These are phyloP conservation scores for Daldinia sp. DNA, from an alignment of 2,329 filamentous ascomycete species.

Conservation along the genomic window DNA sequence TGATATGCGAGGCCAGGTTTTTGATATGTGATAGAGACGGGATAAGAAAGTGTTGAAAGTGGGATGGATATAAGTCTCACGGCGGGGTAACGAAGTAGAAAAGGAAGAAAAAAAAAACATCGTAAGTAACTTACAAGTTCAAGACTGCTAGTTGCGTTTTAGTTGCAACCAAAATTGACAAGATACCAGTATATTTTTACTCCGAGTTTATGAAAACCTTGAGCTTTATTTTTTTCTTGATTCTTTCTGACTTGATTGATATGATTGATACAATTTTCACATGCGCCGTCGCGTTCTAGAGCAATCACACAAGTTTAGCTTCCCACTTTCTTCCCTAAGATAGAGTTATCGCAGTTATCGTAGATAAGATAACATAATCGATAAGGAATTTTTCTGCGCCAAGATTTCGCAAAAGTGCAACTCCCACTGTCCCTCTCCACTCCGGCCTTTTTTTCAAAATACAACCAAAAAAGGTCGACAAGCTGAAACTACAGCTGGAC, in stretches of 20 bases:
- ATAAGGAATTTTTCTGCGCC: slow-evolving; percentile 41
- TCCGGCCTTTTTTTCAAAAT: slow-evolving; percentile 30
- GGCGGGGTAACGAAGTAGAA: slow-evolving; percentile 24
- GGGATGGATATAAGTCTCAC: slow-evolving; percentile 27
- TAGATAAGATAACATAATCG: slow-evolving; percentile 35
- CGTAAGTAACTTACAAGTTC: background rate
- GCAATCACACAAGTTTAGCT: background rate
- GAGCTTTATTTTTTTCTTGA: background rate
- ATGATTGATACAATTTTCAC: slow-evolving; percentile 2
- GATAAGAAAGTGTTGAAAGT: slow-evolving; percentile 3
- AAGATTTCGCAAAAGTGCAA: slow-evolving; percentile 41
- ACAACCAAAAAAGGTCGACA: slow-evolving; percentile 31
- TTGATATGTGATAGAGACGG: background rate
- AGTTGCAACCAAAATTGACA: background rate
- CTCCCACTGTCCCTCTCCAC: slow-evolving; percentile 34
- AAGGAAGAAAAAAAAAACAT: background rate
- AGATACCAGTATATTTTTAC: background rate
- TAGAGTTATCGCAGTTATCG: background rate
- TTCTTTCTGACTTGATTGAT: background rate
- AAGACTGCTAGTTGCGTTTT: background rate
- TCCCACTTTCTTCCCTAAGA: slow-evolving; percentile 10
- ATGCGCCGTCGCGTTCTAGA: slow-evolving; percentile 2
- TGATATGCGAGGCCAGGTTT: background rate
- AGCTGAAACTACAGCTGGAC: slow-evolving; percentile 16
- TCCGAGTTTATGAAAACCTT: background rate